Conservation (phyloP, 371 early-diverging fungal species). For the Mortierella sp. region DNA sequence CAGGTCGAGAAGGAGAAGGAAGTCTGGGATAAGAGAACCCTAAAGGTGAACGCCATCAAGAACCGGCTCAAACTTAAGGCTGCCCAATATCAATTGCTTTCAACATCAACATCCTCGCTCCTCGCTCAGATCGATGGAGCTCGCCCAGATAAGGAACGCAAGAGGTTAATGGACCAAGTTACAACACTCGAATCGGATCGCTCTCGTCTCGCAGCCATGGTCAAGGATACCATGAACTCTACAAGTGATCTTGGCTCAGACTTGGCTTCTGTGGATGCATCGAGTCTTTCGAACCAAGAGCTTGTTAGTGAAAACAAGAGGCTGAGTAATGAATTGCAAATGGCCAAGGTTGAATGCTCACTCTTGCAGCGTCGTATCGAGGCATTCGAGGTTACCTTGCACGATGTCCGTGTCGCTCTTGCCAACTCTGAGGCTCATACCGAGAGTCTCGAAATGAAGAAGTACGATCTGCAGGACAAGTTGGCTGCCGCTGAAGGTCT, state of each 20-base stretch:
- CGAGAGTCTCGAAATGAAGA: constrained; percentile 52
- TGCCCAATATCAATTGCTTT: constrained; percentile 42
- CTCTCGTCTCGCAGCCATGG: constrained; percentile 49
- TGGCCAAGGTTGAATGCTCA: constrained; percentile 51
- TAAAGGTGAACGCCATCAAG: constrained; percentile 32
- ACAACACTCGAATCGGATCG: constrained; percentile 50
- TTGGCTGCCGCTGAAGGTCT: constrained; percentile 33
- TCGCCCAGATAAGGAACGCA: constrained; percentile 53
- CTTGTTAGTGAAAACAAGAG: constrained; percentile 39
- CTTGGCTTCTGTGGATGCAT: constrained; percentile 6
- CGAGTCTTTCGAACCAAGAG: constrained; percentile 29
- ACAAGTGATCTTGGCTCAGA: constrained; percentile 12
- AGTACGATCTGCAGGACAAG: constrained; percentile 55
- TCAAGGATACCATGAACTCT: constrained; percentile 50
- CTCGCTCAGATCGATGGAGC: constrained; percentile 40
- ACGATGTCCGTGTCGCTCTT: constrained; percentile 53
- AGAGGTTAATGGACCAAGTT: constrained; percentile 53
- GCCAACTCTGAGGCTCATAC: constrained; percentile 50
- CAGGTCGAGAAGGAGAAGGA: constrained; percentile 41
- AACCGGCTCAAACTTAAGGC: constrained; percentile 37
- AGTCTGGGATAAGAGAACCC: constrained; percentile 25
- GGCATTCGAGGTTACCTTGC: constrained; percentile 51
- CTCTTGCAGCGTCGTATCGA: constrained; percentile 50
- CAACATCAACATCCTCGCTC: constrained; percentile 44
- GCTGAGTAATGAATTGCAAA: constrained; percentile 41